Evolutionary conservation across 371 early-diverging fungal species (phyloP).

Genomic region (Mortierella sp.): DNA sequence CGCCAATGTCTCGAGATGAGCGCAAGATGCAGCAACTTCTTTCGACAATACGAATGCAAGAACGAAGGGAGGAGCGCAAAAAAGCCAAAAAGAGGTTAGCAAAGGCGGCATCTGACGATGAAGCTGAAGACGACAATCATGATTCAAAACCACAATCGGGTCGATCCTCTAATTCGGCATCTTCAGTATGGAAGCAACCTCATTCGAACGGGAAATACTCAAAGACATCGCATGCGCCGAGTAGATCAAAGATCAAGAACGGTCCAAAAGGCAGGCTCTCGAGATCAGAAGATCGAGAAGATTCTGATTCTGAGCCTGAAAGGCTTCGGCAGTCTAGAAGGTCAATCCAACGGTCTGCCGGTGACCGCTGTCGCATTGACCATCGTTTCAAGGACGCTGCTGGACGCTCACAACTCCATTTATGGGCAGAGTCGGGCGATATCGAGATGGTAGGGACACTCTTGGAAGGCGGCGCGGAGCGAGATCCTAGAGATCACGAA

Average conservation of each 20-base stretch:
- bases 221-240: conserved; percentile 17
- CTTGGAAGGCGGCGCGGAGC: conserved; percentile 80
- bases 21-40: conserved; percentile 77
- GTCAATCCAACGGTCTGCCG: conserved; percentile 31
- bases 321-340: conserved; percentile 14
- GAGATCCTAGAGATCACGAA: conserved; percentile 78
- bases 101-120: conserved; percentile 40
- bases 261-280: conserved; percentile 19
- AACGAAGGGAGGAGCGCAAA: conserved; percentile 53
- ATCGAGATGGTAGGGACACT: conserved; percentile 64
- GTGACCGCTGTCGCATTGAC: conserved; percentile 42
- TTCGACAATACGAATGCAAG: conserved; percentile 64
- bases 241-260: conserved; percentile 11
- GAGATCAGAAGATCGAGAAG: conserved; percentile 28
- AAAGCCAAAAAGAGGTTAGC: conserved; percentile 40
- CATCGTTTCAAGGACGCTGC: conserved; percentile 62
- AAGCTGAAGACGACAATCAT: conserved; percentile 53
- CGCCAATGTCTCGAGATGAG: conserved; percentile 72
- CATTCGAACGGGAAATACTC: conserved; percentile 7
- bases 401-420: conserved; percentile 70
- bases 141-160: not conserved
- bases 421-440: conserved; percentile 69
- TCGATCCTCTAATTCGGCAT: conserved; percentile 5
- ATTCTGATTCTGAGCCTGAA: conserved; percentile 28
- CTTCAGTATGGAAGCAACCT: conserved; percentile 31